These are phyloP conservation scores for Teunomyces aglyptinius DNA, from an alignment of 805 yeast species.

Conservation along the genomic window DNA sequence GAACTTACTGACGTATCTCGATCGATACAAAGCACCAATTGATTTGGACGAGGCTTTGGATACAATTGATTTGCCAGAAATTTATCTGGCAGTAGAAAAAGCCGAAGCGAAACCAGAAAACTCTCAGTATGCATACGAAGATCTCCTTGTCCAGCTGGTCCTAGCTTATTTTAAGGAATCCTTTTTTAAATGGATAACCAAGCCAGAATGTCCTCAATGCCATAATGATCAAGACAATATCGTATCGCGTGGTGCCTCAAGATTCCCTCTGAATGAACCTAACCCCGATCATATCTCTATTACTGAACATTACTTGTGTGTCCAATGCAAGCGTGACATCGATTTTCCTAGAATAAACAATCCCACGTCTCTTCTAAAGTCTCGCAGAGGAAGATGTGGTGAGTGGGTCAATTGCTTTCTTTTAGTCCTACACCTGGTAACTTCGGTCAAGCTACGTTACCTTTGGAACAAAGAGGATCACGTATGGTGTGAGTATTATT, in stretches of 20 bases:
- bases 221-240: constrained; percentile 39
- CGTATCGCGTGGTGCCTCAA: constrained; percentile 29
- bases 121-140: constrained; percentile 30
- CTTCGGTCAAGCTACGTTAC: constrained; percentile 54
- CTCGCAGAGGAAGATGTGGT: constrained; percentile 83
- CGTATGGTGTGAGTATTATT: constrained; percentile 92
- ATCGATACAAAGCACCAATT: constrained; percentile 11
- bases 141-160: constrained; percentile 31
- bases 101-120: constrained; percentile 14
- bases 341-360: constrained; percentile 79
- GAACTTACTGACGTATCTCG: constrained; percentile 1
- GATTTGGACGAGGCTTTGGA: constrained; percentile 55
- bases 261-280: constrained; percentile 31
- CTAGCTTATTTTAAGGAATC: constrained; percentile 59
- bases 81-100: constrained; percentile 63
- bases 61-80: constrained; percentile 54
- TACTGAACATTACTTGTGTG: constrained; percentile 67
- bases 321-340: constrained; percentile 42
- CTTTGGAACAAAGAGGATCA: constrained; percentile 92
- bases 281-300: constrained; percentile 47
- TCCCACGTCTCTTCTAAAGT: constrained; percentile 57
- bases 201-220: constrained; percentile 60
- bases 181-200: constrained; percentile 82
- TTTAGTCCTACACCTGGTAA: constrained; percentile 62
- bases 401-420: constrained; percentile 92